Evolutionary conservation across 2,329 filamentous ascomycete species (phyloP).

Genomic region (Xenosphaeropsis pyriputrescens): DNA sequence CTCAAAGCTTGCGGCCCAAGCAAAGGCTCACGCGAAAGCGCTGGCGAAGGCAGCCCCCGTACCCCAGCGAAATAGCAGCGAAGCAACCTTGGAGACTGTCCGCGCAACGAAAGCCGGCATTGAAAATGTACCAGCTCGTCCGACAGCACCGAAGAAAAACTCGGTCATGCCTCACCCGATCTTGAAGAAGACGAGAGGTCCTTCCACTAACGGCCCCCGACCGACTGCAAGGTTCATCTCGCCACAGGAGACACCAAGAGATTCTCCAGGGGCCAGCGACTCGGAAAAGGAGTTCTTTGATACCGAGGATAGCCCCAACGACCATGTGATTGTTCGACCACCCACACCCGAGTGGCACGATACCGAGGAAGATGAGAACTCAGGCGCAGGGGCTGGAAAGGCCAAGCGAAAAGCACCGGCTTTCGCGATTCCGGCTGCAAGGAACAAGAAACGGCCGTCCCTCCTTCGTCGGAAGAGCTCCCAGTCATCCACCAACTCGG

Average conservation of each 20-base stretch:
- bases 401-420: constrained; percentile 18
- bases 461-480: constrained; percentile 32
- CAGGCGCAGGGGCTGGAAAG: neutral
- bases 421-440: constrained; percentile 26
- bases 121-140: too few relatives aligned
- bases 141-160: constrained; percentile 18
- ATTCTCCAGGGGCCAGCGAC: constrained; percentile 18
- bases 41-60: too few relatives aligned
- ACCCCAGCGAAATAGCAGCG: too few relatives aligned
- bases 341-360: constrained; percentile 8
- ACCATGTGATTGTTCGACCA: constrained; percentile 12
- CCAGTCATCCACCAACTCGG: constrained; percentile 13
- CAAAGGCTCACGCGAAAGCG: too few relatives aligned
- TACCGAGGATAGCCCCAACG: constrained; percentile 25
- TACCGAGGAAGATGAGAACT: neutral
- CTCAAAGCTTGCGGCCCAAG: too few relatives aligned
- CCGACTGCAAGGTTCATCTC: constrained; percentile 48
- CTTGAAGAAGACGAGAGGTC: constrained; percentile 40
- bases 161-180: constrained; percentile 35
- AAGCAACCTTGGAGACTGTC: too few relatives aligned
- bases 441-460: constrained; percentile 29
- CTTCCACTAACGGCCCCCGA: constrained; percentile 34
- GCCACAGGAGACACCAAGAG: constrained; percentile 22
- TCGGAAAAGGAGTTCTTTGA: constrained; percentile 21
- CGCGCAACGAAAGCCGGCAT: too few relatives aligned